Evolutionary conservation across 2,329 filamentous ascomycete species (phyloP).

Genomic region (Colletotrichum acutatum): DNA sequence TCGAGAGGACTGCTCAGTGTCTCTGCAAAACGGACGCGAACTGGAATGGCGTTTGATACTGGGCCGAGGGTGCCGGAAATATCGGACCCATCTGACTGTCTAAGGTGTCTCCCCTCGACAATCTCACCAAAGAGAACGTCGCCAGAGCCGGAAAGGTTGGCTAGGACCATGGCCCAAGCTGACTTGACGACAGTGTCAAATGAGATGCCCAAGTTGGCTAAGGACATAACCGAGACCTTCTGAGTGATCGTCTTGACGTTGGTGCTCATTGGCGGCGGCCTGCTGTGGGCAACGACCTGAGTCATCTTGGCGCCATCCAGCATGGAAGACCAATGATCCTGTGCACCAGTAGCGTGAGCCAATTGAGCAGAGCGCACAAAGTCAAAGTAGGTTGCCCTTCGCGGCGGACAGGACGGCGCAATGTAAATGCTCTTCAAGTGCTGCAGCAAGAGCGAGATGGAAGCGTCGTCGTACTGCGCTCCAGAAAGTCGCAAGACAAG

Average conservation of each 20-base stretch:
- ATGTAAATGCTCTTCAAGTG: constrained; percentile 61
- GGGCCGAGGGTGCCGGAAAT: constrained; percentile 62
- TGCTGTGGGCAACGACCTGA: constrained; percentile 54
- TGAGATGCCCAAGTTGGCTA: constrained; percentile 56
- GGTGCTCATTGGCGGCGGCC: constrained; percentile 51
- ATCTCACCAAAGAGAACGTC: constrained; percentile 69
- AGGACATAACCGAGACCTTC: constrained; percentile 52
- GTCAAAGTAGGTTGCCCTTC: constrained; percentile 58
- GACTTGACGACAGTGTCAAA: constrained; percentile 66
- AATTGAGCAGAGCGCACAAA: constrained; percentile 54
- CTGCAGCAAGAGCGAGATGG: constrained; percentile 57
- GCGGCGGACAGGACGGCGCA: constrained; percentile 44
- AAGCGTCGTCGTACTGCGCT: constrained; percentile 61
- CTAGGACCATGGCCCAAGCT: constrained; percentile 67
- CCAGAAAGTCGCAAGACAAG: constrained; percentile 60
- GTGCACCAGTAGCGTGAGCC: constrained; percentile 49
- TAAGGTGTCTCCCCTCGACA: constrained; percentile 58
- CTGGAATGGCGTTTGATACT: constrained; percentile 58
- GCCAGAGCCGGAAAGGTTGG: constrained; percentile 56
- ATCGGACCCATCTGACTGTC: constrained; percentile 63
- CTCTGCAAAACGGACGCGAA: constrained; percentile 59
- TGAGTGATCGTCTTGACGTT: constrained; percentile 53
- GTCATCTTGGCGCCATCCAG: constrained; percentile 60
- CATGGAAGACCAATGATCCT: constrained; percentile 57
- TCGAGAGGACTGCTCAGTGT: constrained; percentile 57